phyloP scores from a whole-genome alignment of 2,329 filamentous ascomycete genomes.

The Aschersonia sp. region DNA sequence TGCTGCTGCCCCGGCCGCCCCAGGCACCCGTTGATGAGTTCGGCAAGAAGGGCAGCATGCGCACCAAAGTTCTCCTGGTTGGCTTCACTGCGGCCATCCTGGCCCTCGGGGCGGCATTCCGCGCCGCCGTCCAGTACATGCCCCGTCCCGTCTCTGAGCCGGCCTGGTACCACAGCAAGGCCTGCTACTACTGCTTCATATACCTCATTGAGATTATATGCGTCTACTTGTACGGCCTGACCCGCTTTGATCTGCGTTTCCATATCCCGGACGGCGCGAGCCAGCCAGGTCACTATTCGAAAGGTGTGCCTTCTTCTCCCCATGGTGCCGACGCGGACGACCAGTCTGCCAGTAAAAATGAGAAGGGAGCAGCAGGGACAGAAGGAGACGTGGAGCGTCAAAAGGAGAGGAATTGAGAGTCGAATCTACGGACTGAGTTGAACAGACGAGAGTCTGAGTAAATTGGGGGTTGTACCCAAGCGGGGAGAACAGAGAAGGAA shows the following conservation, averaged over 20 bases:
- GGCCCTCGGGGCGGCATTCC: constrained; percentile 54
- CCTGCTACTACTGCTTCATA: constrained; percentile 68
- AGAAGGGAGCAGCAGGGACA: too few species aligned
- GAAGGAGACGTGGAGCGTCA: constrained; percentile 1
- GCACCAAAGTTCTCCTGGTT: constrained; percentile 52
- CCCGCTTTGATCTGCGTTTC: constrained; percentile 62
- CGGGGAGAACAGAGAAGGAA: not conserved
- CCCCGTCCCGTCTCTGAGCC: constrained; percentile 34
- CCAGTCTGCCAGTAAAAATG: not conserved
- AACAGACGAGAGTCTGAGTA: not conserved
- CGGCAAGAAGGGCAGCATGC: constrained; percentile 47
- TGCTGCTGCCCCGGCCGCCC: constrained; percentile 29
- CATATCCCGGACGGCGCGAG: constrained; percentile 57
- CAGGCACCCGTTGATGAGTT: constrained; percentile 29
- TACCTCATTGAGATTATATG: constrained; percentile 61
- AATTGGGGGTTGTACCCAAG: not conserved
- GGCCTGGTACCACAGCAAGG: constrained; percentile 56
- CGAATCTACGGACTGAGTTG: constrained; percentile 8
- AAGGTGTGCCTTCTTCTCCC: not conserved
- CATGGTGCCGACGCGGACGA: not conserved
- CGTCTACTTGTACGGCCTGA: constrained; percentile 48
- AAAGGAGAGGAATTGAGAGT: constrained; percentile 10
- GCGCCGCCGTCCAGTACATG: constrained; percentile 43
- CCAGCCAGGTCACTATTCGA: constrained; percentile 35
- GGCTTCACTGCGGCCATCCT: constrained; percentile 43